A percentile compares a stretch with the other conserved stretches of the same genome.
These are phyloP conservation scores for Hypoxylon rubiginosum DNA, from an alignment of 2,329 filamentous ascomycete species.

Conservation along the genomic window DNA sequence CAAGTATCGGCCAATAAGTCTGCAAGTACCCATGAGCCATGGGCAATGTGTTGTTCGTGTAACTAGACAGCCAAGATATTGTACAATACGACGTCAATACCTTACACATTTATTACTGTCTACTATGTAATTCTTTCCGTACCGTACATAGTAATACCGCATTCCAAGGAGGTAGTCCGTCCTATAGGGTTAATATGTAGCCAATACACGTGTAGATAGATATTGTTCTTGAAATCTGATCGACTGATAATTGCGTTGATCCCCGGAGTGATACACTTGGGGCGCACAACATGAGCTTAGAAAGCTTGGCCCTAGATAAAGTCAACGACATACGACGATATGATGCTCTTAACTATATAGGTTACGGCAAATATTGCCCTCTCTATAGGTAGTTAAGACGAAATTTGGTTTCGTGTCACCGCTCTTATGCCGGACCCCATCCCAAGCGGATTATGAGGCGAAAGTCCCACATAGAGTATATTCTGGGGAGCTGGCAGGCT, in stretches of 20 bases:
- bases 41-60: conserved; percentile 10
- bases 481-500: conserved; percentile 23
- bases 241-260: not conserved
- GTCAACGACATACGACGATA: not conserved
- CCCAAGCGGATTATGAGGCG: conserved; percentile 27
- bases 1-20: conserved; percentile 23
- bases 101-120: not conserved
- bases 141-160: not conserved
- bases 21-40: conserved; percentile 26
- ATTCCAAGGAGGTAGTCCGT: not conserved
- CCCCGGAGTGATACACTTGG: not conserved
- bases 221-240: not conserved
- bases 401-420: conserved; percentile 30
- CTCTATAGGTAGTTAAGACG: not conserved
- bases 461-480: conserved; percentile 27
- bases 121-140: not conserved
- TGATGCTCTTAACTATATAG: not conserved
- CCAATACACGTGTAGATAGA: not conserved
- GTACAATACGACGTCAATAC: conserved; percentile 3
- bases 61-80: not conserved
- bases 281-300: not conserved
- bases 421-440: conserved; percentile 30
- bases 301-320: not conserved
- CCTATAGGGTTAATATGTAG: not conserved
- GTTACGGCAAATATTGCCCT: no score